These are phyloP conservation scores for Fonsecaea pugnacius DNA, from an alignment of 2,329 filamentous ascomycete genomes.

Conservation along the genomic window DNA sequence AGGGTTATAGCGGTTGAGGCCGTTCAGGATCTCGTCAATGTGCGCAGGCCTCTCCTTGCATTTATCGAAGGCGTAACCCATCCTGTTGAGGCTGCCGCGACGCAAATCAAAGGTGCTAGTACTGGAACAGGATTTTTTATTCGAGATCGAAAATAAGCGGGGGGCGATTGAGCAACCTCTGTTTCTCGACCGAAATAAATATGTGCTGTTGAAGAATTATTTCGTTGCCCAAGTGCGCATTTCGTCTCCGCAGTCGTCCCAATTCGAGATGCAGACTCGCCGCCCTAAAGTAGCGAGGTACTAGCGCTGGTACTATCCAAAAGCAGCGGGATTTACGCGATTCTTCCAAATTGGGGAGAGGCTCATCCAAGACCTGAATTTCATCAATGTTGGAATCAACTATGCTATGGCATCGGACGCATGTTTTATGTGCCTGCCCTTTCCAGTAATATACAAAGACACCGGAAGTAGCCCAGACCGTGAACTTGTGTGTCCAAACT, in stretches of 20 bases:
- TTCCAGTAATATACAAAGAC: slow-evolving; percentile 2
- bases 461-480: neutral
- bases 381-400: neutral
- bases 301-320: neutral
- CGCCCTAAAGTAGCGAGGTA: neutral
- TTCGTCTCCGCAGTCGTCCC: neutral
- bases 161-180: neutral
- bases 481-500: slow-evolving; percentile 1
- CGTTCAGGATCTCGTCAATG: slow-evolving; percentile 92
- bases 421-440: neutral
- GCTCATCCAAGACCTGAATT: neutral
- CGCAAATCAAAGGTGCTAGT: neutral
- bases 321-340: neutral
- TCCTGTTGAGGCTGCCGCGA: slow-evolving; percentile 19
- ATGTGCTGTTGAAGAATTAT: neutral
- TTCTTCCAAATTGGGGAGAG: neutral
- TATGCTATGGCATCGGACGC: slow-evolving; percentile 1
- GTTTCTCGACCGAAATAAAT: neutral
- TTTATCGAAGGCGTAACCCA: slow-evolving; percentile 70
- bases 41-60: slow-evolving; percentile 89
- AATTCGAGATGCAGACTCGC: neutral
- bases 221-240: neutral
- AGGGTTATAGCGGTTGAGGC: slow-evolving; percentile 97
- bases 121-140: neutral
- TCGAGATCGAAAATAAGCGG: neutral